Conservation (phyloP, 2,329 filamentous ascomycete species). For the Dactylellina parvicollis region DNA sequence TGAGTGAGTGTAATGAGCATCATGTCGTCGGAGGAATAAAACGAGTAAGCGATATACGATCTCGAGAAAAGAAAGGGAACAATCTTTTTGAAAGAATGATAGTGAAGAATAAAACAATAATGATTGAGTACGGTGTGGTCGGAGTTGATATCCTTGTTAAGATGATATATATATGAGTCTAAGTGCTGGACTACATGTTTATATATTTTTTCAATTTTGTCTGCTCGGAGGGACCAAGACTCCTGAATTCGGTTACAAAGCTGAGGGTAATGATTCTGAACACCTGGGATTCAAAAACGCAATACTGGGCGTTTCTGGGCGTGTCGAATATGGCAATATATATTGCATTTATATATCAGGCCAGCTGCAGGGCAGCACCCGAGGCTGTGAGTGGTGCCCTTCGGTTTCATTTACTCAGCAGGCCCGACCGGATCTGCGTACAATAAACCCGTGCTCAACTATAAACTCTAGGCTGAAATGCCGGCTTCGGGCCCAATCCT, state of each 20-base stretch:
- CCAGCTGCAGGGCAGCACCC: conserved; percentile 14
- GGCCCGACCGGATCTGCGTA: background rate
- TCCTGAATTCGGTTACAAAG: no score
- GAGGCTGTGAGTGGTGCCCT: background rate
- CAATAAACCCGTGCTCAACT: background rate
- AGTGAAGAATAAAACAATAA: no score
- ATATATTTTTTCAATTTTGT: no score
- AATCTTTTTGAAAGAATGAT: no score
- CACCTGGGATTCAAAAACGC: conserved; percentile 9
- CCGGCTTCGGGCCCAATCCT: background rate
- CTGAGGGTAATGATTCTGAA: conserved; percentile 28
- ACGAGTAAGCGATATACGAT: no score
- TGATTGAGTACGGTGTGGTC: no score
- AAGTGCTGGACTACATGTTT: no score
- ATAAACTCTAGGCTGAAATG: background rate
- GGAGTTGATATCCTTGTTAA: no score
- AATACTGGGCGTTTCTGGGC: conserved; percentile 11
- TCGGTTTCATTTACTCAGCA: background rate
- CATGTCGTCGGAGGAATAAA: background rate
- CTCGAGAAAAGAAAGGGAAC: no score
- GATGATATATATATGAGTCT: no score
- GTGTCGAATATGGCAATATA: background rate
- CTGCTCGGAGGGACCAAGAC: no score
- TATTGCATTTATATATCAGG: conserved; percentile 13
- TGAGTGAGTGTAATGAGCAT: conserved; percentile 14